Conservation (phyloP, 2,329 filamentous ascomycete genomes). For the Thelonectria blattea region DNA sequence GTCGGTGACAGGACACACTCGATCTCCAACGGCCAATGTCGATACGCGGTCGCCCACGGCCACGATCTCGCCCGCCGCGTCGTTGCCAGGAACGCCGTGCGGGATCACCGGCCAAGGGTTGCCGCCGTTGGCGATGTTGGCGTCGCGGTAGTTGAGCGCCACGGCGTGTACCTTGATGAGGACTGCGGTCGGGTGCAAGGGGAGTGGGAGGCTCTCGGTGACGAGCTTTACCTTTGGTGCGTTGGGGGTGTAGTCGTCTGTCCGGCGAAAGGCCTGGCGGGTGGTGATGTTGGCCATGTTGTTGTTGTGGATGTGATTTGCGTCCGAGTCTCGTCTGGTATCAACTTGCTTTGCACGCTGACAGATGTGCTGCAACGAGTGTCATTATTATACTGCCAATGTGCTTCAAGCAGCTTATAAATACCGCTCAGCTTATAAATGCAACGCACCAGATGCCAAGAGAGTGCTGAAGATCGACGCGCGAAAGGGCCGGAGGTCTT, state of each 20-base stretch:
- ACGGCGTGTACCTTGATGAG: constrained; percentile 43
- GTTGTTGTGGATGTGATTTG: neutral
- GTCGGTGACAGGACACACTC: constrained; percentile 47
- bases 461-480: neutral
- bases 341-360: neutral
- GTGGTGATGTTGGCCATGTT: constrained; percentile 9
- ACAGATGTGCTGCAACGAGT: neutral
- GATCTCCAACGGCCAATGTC: constrained; percentile 42
- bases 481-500: no score
- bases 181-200: constrained; percentile 40
- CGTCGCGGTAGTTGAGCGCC: constrained; percentile 45
- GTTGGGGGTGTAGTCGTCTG: constrained; percentile 39
- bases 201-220: constrained; percentile 40
- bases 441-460: neutral
- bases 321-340: neutral
- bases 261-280: constrained; percentile 37
- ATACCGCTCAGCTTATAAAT: neutral
- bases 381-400: neutral
- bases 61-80: constrained; percentile 50
- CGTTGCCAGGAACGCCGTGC: constrained; percentile 43
- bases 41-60: constrained; percentile 45
- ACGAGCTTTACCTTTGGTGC: constrained; percentile 44
- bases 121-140: constrained; percentile 45
- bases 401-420: neutral
- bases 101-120: constrained; percentile 50